Evolutionary conservation across 2,329 filamentous ascomycete species (phyloP).

Genomic region (Conoideocrella luteorostrata): DNA sequence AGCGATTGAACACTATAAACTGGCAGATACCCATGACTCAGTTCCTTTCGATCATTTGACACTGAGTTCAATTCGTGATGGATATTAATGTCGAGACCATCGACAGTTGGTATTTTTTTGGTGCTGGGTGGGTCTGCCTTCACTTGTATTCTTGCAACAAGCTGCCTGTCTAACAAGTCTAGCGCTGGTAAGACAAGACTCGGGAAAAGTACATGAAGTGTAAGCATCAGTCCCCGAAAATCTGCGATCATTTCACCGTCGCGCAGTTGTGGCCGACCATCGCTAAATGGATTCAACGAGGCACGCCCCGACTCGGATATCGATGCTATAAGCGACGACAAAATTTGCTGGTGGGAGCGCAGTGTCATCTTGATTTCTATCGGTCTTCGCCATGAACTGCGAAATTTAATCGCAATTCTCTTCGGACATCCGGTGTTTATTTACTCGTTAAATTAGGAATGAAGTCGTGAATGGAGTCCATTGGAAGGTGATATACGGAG

Average conservation of each 20-base stretch:
- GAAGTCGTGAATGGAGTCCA: no score
- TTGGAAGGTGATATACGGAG: no score
- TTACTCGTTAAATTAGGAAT: no score
- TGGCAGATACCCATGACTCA: neutral
- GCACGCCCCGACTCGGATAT: neutral
- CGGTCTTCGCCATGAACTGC: no score
- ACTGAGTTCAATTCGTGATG: neutral
- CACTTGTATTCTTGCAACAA: slow-evolving; percentile 39
- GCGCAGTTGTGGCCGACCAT: neutral
- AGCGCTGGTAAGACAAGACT: slow-evolving; percentile 75
- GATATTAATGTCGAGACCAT: neutral
- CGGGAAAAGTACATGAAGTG: slow-evolving; percentile 80
- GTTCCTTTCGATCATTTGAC: neutral
- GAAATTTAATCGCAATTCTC: no score
- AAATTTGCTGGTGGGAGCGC: slow-evolving; percentile 1
- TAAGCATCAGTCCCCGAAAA: slow-evolving; percentile 55
- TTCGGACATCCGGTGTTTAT: no score
- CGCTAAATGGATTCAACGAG: neutral
- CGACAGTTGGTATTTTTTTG: no score
- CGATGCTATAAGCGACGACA: slow-evolving; percentile 4
- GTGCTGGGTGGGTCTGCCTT: neutral
- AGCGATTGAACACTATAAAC: slow-evolving; percentile 62
- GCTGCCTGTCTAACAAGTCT: slow-evolving; percentile 74
- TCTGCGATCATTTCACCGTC: slow-evolving; percentile 17
- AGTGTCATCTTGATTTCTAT: no score